Evolutionary conservation across 116 monocot species (phyloP).

Genomic region (Phalaenopsis hybrid): DNA sequence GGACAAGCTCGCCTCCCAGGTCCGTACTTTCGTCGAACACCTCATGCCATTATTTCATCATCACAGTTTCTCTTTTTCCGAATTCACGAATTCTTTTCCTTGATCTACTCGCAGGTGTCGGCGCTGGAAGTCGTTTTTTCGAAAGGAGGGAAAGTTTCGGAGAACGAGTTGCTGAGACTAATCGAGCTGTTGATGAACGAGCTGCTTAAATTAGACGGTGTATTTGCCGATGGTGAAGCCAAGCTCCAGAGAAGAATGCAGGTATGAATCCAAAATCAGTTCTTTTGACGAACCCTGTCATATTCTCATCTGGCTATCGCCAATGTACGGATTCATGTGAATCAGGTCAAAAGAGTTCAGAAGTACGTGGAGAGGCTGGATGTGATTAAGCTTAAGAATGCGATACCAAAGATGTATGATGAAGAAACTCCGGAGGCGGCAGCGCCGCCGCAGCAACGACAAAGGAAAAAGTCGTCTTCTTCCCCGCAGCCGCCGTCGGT

Average conservation of each 20-base stretch:
- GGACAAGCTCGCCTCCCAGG: constrained; percentile 65
- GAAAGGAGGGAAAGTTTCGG: constrained; percentile 71
- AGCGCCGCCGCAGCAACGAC: too few species aligned
- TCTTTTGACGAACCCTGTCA: not conserved
- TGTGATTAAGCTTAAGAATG: constrained; percentile 2
- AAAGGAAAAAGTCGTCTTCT: not conserved
- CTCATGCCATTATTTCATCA: not conserved
- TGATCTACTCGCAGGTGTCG: constrained; percentile 35
- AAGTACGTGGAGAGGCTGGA: not conserved
- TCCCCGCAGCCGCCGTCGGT: constrained; percentile 4
- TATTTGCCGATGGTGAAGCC: constrained; percentile 55
- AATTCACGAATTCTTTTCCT: not conserved
- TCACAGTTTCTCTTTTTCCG: not conserved
- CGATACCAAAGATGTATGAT: not conserved
- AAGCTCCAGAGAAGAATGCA: constrained; percentile 68
- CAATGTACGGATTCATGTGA: not conserved
- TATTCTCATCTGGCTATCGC: not conserved
- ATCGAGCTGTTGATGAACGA: constrained; percentile 81
- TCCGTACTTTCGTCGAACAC: constrained; percentile 12
- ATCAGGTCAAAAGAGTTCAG: not conserved
- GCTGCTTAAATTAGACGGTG: constrained; percentile 71
- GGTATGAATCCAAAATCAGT: constrained; percentile 24
- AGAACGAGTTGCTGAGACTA: constrained; percentile 47
- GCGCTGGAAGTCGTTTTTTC: constrained; percentile 54
- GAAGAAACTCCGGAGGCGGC: not conserved